Conservation (phyloP, 2,329 filamentous ascomycete species). For the Penicillium sp. region DNA sequence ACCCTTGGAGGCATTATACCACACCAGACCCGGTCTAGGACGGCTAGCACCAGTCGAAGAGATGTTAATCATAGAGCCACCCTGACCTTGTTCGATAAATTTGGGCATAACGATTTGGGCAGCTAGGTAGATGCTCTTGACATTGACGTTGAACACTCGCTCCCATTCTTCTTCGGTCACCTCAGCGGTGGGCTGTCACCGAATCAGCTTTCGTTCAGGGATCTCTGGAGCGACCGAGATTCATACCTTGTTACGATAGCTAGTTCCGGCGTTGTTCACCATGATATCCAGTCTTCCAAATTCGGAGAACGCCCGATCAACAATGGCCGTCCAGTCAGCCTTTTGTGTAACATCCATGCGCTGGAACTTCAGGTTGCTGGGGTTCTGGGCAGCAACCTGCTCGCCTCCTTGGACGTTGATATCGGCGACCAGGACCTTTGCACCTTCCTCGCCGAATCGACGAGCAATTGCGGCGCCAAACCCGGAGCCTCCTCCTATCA, state of each 20-base stretch:
- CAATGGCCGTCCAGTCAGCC: slow-evolving; percentile 42
- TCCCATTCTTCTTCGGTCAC: slow-evolving; percentile 54
- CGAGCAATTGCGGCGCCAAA: slow-evolving; percentile 51
- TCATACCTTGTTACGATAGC: slow-evolving; percentile 48
- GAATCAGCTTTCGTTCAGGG: not conserved
- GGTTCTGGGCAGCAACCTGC: slow-evolving; percentile 39
- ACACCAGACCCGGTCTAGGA: slow-evolving; percentile 52
- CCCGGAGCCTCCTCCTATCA: slow-evolving; percentile 47
- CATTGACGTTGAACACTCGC: slow-evolving; percentile 52
- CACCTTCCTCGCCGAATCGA: slow-evolving; percentile 50
- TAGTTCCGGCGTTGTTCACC: slow-evolving; percentile 56
- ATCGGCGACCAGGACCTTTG: slow-evolving; percentile 51
- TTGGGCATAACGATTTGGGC: slow-evolving; percentile 43
- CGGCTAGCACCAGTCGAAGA: slow-evolving; percentile 51
- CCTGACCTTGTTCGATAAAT: slow-evolving; percentile 47
- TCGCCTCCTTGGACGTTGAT: slow-evolving; percentile 47
- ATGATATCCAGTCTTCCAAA: slow-evolving; percentile 50
- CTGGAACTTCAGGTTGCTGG: slow-evolving; percentile 40
- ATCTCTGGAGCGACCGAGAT: not conserved
- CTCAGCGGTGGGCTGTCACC: slow-evolving; percentile 44
- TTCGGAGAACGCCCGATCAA: slow-evolving; percentile 39
- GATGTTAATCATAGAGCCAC: slow-evolving; percentile 54
- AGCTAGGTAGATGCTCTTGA: slow-evolving; percentile 50
- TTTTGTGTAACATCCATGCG: slow-evolving; percentile 45
- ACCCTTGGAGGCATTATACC: slow-evolving; percentile 55